Evolutionary conservation across 345 rosid genomes (phyloP).

Genomic region (Rhodomyrtus tomentosa): DNA sequence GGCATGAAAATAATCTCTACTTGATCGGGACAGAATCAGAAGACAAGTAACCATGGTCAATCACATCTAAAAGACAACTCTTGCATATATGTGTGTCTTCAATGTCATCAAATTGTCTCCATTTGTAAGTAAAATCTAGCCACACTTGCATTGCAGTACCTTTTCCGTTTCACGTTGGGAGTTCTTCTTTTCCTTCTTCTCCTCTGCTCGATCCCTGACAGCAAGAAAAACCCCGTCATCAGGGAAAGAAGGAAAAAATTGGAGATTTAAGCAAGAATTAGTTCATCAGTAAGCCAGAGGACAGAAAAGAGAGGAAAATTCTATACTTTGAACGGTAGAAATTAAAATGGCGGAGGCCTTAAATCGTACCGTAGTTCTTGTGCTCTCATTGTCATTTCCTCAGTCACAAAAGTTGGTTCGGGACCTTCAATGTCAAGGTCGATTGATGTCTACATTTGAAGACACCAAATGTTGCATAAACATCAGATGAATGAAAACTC

Average conservation of each 20-base stretch:
- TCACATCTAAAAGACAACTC: background rate
- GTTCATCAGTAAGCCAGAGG: background rate
- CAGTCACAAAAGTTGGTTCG: slow-evolving; percentile 20
- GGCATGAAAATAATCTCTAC: background rate
- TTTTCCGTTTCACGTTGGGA: slow-evolving; percentile 49
- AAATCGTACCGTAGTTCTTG: slow-evolving; percentile 42
- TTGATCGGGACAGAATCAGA: background rate
- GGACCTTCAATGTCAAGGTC: slow-evolving; percentile 60
- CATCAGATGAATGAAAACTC: background rate
- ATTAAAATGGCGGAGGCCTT: background rate
- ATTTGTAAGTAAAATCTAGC: background rate
- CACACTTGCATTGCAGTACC: slow-evolving; percentile 7
- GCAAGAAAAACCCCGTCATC: background rate
- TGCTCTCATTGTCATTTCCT: slow-evolving; percentile 35
- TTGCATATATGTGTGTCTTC: background rate
- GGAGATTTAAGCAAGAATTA: background rate
- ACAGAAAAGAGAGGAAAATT: background rate
- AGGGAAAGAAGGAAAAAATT: background rate
- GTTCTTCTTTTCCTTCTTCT: slow-evolving; percentile 39
- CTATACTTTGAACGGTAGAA: background rate
- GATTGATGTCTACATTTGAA: slow-evolving; percentile 34
- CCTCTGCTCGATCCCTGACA: slow-evolving; percentile 40
- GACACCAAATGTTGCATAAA: background rate
- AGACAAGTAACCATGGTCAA: background rate
- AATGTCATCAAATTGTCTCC: background rate